These are phyloP conservation scores for Pichia exigua DNA, from an alignment of 805 yeast genomes.

Conservation along the genomic window DNA sequence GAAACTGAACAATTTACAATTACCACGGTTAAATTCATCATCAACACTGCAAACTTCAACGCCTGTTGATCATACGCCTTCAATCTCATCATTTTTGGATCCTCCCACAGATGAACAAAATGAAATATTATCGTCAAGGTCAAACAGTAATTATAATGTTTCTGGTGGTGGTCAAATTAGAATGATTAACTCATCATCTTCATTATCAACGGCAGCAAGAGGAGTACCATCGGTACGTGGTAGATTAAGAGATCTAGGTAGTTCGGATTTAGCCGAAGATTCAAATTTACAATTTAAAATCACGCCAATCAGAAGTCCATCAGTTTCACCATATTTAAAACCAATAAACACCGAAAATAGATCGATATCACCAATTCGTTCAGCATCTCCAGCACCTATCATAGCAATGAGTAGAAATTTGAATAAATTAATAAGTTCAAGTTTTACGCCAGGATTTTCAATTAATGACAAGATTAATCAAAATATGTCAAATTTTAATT, in stretches of 20 bases:
- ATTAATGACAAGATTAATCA: not conserved
- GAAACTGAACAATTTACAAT: not conserved
- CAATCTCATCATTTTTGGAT: constrained; percentile 5
- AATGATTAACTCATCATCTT: not conserved
- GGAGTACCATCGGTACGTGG: not conserved
- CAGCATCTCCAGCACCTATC: constrained; percentile 11
- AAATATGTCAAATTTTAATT: not conserved
- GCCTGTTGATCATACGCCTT: constrained; percentile 2
- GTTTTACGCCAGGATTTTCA: constrained; percentile 17
- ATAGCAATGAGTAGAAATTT: constrained; percentile 3
- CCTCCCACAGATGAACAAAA: not conserved
- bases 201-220: not conserved
- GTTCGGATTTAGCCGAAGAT: constrained; percentile 14
- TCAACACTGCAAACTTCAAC: not conserved
- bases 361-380: constrained; percentile 16
- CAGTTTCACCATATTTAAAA: constrained; percentile 15
- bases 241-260: constrained; percentile 7
- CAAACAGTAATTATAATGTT: not conserved
- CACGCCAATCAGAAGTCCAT: constrained; percentile 23
- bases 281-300: constrained; percentile 25
- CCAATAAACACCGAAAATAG: constrained; percentile 10
- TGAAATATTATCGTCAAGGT: not conserved
- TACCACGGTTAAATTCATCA: not conserved
- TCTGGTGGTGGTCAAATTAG: not conserved
- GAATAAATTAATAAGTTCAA: constrained; percentile 16